Conservation (phyloP, 805 yeast species). For the Yarrowia divulgata region DNA sequence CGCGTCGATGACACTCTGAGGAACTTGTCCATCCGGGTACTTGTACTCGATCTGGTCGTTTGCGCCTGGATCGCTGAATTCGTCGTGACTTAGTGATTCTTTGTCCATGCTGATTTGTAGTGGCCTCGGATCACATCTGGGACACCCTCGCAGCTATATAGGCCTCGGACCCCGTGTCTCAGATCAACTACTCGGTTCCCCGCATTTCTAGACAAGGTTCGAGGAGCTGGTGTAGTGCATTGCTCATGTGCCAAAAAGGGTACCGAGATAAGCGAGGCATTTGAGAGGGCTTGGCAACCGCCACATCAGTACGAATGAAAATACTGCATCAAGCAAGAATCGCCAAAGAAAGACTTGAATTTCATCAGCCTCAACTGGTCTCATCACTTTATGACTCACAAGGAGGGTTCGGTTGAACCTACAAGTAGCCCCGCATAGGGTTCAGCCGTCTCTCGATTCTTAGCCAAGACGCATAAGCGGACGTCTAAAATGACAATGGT, state of each 20-base stretch:
- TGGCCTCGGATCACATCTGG: not conserved
- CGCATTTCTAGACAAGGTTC: slow-evolving; percentile 11
- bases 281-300: not conserved
- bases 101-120: slow-evolving; percentile 3
- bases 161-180: not conserved
- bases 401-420: not conserved
- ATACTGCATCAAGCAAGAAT: no score
- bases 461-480: not conserved
- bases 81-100: slow-evolving; percentile 26
- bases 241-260: slow-evolving; percentile 13
- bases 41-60: not conserved
- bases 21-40: slow-evolving; percentile 6
- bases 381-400: not conserved
- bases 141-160: not conserved
- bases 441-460: slow-evolving; percentile 1
- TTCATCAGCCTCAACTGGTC: not conserved
- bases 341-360: not conserved
- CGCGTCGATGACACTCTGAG: slow-evolving; percentile 4
- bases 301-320: no score
- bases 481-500: not conserved
- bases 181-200: slow-evolving; percentile 8
- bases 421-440: not conserved
- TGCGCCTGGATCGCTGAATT: not conserved
- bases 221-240: slow-evolving; percentile 17
- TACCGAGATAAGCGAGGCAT: not conserved